phyloP scores from a whole-genome alignment of 495 filamentous ascomycete genomes.

The Penicillium malachiteum region DNA sequence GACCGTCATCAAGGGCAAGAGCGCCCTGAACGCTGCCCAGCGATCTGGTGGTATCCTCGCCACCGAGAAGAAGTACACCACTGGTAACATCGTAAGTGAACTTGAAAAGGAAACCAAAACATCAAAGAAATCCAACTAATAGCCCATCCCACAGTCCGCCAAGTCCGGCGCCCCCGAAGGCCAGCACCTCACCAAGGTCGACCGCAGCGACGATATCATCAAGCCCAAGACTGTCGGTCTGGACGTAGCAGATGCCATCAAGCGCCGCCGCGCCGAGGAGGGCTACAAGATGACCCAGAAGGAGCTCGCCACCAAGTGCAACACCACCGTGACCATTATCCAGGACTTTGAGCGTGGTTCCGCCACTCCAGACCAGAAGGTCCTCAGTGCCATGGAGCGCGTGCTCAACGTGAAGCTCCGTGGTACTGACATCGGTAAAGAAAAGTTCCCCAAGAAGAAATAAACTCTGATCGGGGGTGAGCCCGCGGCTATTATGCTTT shows the following conservation, averaged over 20 bases:
- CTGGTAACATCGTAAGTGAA: constrained; percentile 71
- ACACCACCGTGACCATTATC: constrained; percentile 75
- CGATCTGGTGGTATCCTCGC: constrained; percentile 71
- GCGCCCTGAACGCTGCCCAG: constrained; percentile 87
- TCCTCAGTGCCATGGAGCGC: constrained; percentile 76
- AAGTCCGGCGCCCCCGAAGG: constrained; percentile 69
- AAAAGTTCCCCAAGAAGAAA: constrained; percentile 73
- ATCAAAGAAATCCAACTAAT: constrained; percentile 1
- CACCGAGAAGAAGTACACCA: constrained; percentile 90
- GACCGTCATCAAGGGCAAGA: constrained; percentile 82
- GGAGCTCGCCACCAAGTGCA: constrained; percentile 92
- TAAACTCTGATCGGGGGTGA: constrained; percentile 35
- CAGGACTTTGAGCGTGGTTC: constrained; percentile 84
- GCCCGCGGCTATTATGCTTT: constrained; percentile 25
- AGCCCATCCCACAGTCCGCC: constrained; percentile 43
- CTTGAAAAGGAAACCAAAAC: background rate
- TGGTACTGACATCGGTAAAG: constrained; percentile 72
- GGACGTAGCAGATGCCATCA: constrained; percentile 80
- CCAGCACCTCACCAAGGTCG: constrained; percentile 96
- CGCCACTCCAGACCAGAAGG: constrained; percentile 81
- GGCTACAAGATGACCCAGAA: constrained; percentile 90
- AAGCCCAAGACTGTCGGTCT: constrained; percentile 87
- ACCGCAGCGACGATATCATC: constrained; percentile 95
- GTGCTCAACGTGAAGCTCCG: constrained; percentile 83
- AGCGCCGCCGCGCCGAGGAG: constrained; percentile 68